Conservation (phyloP, 2,329 filamentous ascomycete species). For the Parascedosporium putredinis region DNA sequence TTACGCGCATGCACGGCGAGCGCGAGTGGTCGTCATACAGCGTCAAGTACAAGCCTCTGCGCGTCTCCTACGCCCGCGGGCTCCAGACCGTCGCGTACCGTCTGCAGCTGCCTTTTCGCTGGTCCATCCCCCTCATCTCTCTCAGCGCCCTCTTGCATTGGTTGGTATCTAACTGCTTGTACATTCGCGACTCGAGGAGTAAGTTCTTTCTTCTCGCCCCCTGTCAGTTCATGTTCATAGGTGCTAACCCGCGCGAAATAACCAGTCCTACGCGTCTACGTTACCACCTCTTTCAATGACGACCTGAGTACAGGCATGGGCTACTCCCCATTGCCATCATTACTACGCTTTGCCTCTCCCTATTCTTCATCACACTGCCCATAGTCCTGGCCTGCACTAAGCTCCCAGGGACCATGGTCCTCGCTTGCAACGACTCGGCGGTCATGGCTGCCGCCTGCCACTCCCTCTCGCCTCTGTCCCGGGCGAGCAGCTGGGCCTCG, state of each 20-base stretch:
- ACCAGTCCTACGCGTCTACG: too few species aligned
- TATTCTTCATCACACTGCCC: not conserved
- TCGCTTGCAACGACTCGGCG: not conserved
- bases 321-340: not conserved
- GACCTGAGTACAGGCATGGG: too few species aligned
- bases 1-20: not conserved
- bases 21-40: not conserved
- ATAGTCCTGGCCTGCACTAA: not conserved
- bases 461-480: too few species aligned
- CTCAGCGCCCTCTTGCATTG: not conserved
- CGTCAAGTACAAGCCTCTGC: not conserved
- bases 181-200: too few species aligned
- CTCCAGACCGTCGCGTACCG: too few species aligned
- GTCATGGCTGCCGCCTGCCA: not conserved
- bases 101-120: slow-evolving; percentile 16
- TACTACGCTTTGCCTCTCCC: not conserved
- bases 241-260: too few species aligned
- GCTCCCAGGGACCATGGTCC: not conserved
- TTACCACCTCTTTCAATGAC: too few species aligned
- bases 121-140: slow-evolving; percentile 14
- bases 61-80: too few species aligned
- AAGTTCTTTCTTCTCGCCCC: too few species aligned
- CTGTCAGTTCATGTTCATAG: too few species aligned
- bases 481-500: too few species aligned
- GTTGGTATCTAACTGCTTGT: too few species aligned